phyloP scores from a whole-genome alignment of 2,329 filamentous ascomycete species.

The Verruconis gallopava region DNA sequence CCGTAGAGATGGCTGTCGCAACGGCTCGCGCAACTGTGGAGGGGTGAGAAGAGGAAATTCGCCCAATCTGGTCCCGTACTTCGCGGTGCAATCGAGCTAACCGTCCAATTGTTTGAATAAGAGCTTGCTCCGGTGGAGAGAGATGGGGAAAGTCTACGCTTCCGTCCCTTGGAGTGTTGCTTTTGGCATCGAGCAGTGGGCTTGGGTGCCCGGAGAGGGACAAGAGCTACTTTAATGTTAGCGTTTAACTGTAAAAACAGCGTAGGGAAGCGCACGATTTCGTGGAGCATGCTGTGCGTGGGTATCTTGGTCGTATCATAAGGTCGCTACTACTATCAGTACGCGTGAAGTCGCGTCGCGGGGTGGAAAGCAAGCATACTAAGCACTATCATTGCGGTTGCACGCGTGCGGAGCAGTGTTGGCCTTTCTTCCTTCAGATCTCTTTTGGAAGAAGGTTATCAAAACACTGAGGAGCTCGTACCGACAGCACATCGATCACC shows the following conservation, averaged over 20 bases:
- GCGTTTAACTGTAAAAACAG: not conserved
- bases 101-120: constrained; percentile 63
- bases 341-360: too few relatives aligned
- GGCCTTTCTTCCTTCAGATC: too few relatives aligned
- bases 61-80: constrained; percentile 52
- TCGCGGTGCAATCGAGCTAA: constrained; percentile 67
- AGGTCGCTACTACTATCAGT: too few relatives aligned
- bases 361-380: too few relatives aligned
- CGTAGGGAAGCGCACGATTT: constrained; percentile 43
- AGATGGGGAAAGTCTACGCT: constrained; percentile 35
- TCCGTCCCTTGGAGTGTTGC: constrained; percentile 22
- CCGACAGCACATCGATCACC: constrained; percentile 6
- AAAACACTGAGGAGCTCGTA: constrained; percentile 8
- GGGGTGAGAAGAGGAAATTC: constrained; percentile 56
- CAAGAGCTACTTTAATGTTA: constrained; percentile 47
- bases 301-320: not conserved
- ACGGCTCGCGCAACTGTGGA: constrained; percentile 82
- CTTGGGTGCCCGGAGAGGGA: constrained; percentile 90
- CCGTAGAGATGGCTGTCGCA: constrained; percentile 60
- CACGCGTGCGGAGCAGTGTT: too few relatives aligned
- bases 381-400: not conserved
- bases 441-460: constrained; percentile 7
- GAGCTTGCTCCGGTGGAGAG: constrained; percentile 69
- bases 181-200: constrained; percentile 53
- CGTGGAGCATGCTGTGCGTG: constrained; percentile 66